phyloP scores from a whole-genome alignment of 2,329 filamentous ascomycete genomes.

The Pseudocercospora crystallina region DNA sequence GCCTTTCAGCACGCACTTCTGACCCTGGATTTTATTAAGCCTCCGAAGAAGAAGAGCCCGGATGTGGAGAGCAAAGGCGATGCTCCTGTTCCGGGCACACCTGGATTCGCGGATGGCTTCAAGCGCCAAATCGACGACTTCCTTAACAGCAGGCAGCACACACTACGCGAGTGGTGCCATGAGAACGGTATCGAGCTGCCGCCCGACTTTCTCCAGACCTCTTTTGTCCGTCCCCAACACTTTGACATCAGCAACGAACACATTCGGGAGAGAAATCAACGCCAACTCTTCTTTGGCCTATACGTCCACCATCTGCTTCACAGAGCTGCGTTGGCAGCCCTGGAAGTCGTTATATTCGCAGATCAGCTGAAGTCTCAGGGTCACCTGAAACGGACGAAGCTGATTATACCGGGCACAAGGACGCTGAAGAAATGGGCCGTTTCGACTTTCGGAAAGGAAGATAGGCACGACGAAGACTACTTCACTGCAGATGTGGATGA shows the following conservation, averaged over 20 bases:
- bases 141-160: conserved; percentile 59
- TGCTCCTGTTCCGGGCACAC: conserved; percentile 57
- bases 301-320: conserved; percentile 68
- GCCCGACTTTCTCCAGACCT: conserved; percentile 51
- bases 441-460: conserved; percentile 54
- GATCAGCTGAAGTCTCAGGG: conserved; percentile 65
- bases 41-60: conserved; percentile 31
- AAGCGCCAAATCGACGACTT: conserved; percentile 58
- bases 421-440: conserved; percentile 65
- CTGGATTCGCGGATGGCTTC: conserved; percentile 56
- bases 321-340: conserved; percentile 59
- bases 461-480: conserved; percentile 56
- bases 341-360: conserved; percentile 66
- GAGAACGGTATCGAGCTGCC: conserved; percentile 50
- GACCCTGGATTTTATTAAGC: conserved; percentile 53
- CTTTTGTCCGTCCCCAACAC: conserved; percentile 50
- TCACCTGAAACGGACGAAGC: conserved; percentile 59
- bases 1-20: conserved; percentile 64
- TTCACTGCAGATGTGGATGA: conserved; percentile 59
- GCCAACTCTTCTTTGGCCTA: conserved; percentile 70
- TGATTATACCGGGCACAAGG: conserved; percentile 64
- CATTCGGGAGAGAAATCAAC: conserved; percentile 64
- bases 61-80: conserved; percentile 40
- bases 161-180: conserved; percentile 46
- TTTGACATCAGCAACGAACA: conserved; percentile 46